Evolutionary conservation across 306 rosid genomes (phyloP).

Genomic region (Vachellia pachyceras): DNA sequence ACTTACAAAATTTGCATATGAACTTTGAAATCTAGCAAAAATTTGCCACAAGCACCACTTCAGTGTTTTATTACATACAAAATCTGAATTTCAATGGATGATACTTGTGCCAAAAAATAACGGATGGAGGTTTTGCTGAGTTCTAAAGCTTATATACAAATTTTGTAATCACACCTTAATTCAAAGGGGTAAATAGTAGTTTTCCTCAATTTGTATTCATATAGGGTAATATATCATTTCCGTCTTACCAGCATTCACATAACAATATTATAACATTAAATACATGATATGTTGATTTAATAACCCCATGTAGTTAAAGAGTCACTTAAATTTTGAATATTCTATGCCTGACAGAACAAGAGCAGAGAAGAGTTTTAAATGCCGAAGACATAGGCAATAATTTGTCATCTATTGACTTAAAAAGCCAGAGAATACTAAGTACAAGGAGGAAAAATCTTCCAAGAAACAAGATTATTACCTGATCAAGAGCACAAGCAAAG

Average conservation of each 20-base stretch:
- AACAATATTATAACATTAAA: neutral
- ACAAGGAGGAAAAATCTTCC: constrained; percentile 24
- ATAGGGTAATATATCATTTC: neutral
- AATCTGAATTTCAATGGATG: neutral
- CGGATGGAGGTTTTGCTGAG: neutral
- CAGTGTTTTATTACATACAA: neutral
- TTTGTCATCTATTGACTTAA: neutral
- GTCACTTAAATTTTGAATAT: constrained; percentile 6
- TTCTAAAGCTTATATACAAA: neutral
- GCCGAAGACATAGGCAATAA: constrained; percentile 24
- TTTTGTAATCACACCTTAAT: neutral
- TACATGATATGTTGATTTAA: neutral
- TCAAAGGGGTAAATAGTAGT: neutral
- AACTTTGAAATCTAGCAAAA: too few species aligned
- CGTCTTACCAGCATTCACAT: neutral
- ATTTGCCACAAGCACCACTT: neutral
- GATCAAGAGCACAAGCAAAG: constrained; percentile 97
- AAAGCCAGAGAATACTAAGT: constrained; percentile 25
- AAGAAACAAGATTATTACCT: constrained; percentile 57
- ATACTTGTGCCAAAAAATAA: neutral
- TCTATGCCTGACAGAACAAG: neutral
- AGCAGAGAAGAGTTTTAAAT: constrained; percentile 9
- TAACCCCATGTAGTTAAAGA: neutral
- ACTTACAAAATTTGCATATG: too few species aligned
- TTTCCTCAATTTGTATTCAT: neutral